These are phyloP conservation scores for Mayamaea pseudoterrestris DNA, from an alignment of 108 stramenopile genomes.

Conservation along the genomic window DNA sequence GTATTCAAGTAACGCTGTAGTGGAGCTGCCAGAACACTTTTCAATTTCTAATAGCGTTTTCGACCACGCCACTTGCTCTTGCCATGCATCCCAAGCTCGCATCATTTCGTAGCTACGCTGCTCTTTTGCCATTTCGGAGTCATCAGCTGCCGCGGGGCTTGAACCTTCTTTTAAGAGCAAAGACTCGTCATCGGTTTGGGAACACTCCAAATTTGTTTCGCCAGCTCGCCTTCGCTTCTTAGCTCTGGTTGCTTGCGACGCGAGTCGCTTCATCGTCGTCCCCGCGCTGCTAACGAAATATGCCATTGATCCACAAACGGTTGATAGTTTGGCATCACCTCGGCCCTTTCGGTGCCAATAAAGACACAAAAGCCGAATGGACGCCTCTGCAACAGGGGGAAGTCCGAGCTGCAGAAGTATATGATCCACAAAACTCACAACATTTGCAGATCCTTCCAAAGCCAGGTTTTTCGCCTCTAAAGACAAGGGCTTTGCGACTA, in stretches of 20 bases:
- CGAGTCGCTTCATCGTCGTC: constrained; percentile 34
- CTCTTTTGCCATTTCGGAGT: constrained; percentile 5
- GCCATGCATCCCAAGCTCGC: constrained; percentile 50
- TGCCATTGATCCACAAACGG: constrained; percentile 26
- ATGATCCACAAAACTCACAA: constrained; percentile 32
- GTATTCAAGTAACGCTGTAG: constrained; percentile 6
- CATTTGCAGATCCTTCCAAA: constrained; percentile 1
- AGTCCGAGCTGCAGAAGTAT: constrained; percentile 27
- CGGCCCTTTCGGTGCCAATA: constrained; percentile 21
- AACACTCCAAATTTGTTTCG: neutral
- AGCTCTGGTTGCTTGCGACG: constrained; percentile 20
- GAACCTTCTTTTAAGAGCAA: neutral
- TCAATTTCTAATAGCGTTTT: constrained; percentile 24
- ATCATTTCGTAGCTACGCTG: constrained; percentile 26
- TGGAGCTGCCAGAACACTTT: constrained; percentile 22
- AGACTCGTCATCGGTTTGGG: neutral
- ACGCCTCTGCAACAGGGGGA: constrained; percentile 37
- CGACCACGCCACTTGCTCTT: constrained; percentile 36
- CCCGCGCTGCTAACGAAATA: constrained; percentile 36
- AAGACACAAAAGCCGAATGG: constrained; percentile 21
- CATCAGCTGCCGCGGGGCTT: neutral
- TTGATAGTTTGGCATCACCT: constrained; percentile 18
- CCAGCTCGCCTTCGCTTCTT: neutral
- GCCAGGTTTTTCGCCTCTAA: neutral
- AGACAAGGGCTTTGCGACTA: neutral